Conservation (phyloP, 257 asterid species). For the Penstemon davidsonii region DNA sequence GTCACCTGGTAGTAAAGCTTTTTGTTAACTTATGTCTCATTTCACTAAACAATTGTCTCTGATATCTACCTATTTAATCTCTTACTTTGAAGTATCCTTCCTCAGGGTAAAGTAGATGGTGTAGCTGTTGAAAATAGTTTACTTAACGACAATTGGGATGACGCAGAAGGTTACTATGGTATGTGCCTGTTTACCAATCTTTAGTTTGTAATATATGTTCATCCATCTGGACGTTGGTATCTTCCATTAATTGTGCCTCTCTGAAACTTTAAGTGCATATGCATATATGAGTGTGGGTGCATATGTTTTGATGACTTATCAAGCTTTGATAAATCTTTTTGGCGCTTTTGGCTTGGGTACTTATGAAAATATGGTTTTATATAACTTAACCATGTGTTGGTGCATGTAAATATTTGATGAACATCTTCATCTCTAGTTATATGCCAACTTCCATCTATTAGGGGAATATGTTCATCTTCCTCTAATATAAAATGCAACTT, state of each 20-base stretch:
- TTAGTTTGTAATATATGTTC: not conserved
- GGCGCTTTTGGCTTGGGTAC: slow-evolving; percentile 2
- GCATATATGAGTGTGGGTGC: slow-evolving; percentile 7
- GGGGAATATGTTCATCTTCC: not conserved
- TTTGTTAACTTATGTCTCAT: slow-evolving; percentile 1
- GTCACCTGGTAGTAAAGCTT: not conserved
- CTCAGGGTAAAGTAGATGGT: slow-evolving; percentile 80
- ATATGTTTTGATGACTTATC: not conserved
- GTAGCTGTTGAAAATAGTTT: slow-evolving; percentile 74
- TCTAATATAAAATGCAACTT: not conserved
- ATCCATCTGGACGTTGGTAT: not conserved
- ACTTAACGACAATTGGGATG: slow-evolving; percentile 94
- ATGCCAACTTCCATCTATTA: not conserved
- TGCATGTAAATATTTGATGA: not conserved
- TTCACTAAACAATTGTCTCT: not conserved
- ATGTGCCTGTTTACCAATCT: slow-evolving; percentile 30
- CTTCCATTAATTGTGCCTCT: not conserved
- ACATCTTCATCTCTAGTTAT: not conserved
- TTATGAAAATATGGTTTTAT: slow-evolving; percentile 2
- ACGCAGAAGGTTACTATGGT: slow-evolving; percentile 95
- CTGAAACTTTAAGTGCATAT: not conserved
- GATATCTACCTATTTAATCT: not conserved
- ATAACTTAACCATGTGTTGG: not conserved
- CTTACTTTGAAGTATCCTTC: slow-evolving; percentile 18
- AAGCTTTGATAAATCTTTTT: slow-evolving; percentile 2